phyloP scores from a whole-genome alignment of 2,329 filamentous ascomycete species.

The Trichoderma sp. region DNA sequence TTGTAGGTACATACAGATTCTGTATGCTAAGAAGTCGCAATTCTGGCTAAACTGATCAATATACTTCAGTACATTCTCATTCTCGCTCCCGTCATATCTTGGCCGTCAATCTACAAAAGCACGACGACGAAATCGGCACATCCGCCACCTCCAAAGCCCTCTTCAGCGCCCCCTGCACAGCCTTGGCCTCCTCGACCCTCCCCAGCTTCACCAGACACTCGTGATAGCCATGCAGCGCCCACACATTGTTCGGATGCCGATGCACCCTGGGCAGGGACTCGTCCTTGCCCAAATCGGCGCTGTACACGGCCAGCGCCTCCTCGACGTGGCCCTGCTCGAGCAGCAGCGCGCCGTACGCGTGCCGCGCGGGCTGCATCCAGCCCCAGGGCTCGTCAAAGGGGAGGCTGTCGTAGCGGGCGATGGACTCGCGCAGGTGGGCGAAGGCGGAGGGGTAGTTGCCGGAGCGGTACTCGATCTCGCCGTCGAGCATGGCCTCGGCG shows the following conservation, averaged over 20 bases:
- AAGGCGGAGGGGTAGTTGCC: conserved; percentile 63
- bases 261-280: conserved; percentile 63
- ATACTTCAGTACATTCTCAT: conserved; percentile 7
- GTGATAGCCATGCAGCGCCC: conserved; percentile 72
- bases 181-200: conserved; percentile 44
- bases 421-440: conserved; percentile 57
- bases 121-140: conserved; percentile 52
- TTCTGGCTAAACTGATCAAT: conserved; percentile 4
- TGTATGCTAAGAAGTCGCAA: neutral
- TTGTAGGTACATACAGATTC: neutral
- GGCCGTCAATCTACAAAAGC: conserved; percentile 35
- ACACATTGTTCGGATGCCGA: conserved; percentile 73
- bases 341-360: conserved; percentile 70
- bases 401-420: conserved; percentile 62
- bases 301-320: conserved; percentile 60
- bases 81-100: conserved; percentile 30
- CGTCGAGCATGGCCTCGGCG: conserved; percentile 68
- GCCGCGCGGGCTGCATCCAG: conserved; percentile 75
- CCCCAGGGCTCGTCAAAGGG: conserved; percentile 77
- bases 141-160: conserved; percentile 60
- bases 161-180: conserved; percentile 48
- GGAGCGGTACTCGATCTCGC: conserved; percentile 71
- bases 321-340: conserved; percentile 65
- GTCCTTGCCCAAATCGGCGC: conserved; percentile 62
- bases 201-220: conserved; percentile 64